Evolutionary conservation across 2,329 filamentous ascomycete genomes (phyloP).

Genomic region (Diaporthe sp.): DNA sequence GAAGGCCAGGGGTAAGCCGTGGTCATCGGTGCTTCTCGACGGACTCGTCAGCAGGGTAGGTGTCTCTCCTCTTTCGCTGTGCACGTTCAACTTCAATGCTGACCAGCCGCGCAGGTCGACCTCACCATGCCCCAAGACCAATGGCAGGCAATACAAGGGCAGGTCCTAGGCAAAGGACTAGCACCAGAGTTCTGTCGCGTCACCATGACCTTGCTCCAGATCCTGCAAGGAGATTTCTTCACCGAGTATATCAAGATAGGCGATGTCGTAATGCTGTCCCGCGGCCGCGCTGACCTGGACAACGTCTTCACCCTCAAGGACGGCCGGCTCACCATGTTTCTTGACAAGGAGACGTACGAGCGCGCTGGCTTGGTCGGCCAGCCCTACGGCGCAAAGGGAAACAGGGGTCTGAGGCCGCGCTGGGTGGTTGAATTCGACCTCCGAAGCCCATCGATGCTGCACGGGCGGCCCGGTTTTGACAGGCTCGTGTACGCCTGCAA

Average conservation of each 20-base stretch:
- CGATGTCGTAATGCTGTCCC: conserved; percentile 86
- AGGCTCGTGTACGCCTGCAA: conserved; percentile 83
- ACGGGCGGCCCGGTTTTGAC: conserved; percentile 87
- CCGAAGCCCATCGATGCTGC: conserved; percentile 80
- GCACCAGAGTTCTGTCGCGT: conserved; percentile 74
- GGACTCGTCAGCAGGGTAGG: conserved; percentile 78
- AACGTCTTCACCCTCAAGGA: conserved; percentile 80
- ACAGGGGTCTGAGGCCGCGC: conserved; percentile 73
- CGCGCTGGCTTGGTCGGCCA: conserved; percentile 84
- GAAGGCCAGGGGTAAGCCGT: conserved; percentile 82
- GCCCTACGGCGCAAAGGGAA: conserved; percentile 71
- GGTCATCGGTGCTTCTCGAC: conserved; percentile 75
- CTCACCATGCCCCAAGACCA: conserved; percentile 79
- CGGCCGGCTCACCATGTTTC: conserved; percentile 80
- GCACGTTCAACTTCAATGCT: background rate
- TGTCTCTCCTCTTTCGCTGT: background rate
- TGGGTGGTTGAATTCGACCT: conserved; percentile 86
- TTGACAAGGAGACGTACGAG: conserved; percentile 88
- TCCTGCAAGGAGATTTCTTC: conserved; percentile 84
- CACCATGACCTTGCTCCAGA: conserved; percentile 77
- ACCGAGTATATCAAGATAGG: conserved; percentile 90
- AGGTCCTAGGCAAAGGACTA: conserved; percentile 58
- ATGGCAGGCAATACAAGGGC: conserved; percentile 67
- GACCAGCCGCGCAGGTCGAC: conserved; percentile 67
- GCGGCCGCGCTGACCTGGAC: conserved; percentile 78